Evolutionary conservation across 2,329 filamentous ascomycete species (phyloP), one percentile per base, ranked within the genome.

Genomic region (Zalaria obscura): DNA sequence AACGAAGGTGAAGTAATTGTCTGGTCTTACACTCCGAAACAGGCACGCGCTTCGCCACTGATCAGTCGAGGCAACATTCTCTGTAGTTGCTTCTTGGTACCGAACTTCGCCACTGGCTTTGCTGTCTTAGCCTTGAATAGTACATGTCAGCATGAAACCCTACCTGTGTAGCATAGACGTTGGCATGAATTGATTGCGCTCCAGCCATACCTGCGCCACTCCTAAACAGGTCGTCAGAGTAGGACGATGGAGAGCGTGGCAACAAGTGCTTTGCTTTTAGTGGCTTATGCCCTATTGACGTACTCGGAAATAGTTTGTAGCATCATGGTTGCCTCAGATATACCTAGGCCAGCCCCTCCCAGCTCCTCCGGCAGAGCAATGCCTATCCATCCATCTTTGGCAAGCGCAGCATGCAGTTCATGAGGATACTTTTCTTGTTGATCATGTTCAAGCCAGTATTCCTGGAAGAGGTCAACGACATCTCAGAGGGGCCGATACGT

Each of bases 251-350:
- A 47, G 31, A 59, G 57, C 7, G 6, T 36, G 11, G 5, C 31
- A 40, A 40, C 32, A 35, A 39, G 25, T 39, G 39, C 41, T 44
- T 25, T 36, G 8, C 25, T 4, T 25, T 25, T 10, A 25, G 27
- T 4, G 8, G 27, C 25, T 5, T 27, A 5, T n/a, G 9, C 40
- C 55, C 9, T 50, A 18, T 18, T 18, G 18, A 18, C 18, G 18
- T 18, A 18, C 18, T 87, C 80, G 1, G 80, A 67, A 43, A 88
- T 83, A 2, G 83, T 83, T 52, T 93, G 84, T 68, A 91, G 73
- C 83, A 91, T 89, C 73, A 89, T 83, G 0, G 80, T 84, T 1
- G 84, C 84, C 55, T 91, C 84, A 0, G 80, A 80, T 31, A 93
- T 48, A 26, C 36, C 83, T 5, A 93, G 61, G 0, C 80, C 83